These are phyloP conservation scores for Komagataea norvegica DNA, from an alignment of 1,139 yeast genomes.

Conservation along the genomic window DNA sequence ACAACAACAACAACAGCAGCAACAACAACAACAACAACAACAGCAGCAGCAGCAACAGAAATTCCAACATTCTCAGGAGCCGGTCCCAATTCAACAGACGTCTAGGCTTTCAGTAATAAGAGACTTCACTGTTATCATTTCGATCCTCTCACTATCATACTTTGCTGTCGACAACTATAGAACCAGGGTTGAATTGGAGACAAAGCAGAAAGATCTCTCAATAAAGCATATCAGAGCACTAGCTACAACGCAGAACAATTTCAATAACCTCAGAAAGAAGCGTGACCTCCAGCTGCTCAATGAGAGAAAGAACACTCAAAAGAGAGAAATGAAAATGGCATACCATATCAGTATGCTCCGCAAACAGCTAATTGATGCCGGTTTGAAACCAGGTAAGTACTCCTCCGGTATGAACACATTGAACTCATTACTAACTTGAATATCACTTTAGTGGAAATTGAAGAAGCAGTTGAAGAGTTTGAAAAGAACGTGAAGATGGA, in stretches of 20 bases:
- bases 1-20: neutral
- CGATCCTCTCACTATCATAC: constrained; percentile 33
- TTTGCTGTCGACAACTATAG: constrained; percentile 50
- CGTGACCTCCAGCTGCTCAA: constrained; percentile 43
- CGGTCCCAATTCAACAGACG: constrained; percentile 1
- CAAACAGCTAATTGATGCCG: constrained; percentile 49
- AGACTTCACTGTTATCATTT: constrained; percentile 27
- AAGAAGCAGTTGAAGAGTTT: constrained; percentile 47
- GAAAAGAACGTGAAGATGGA: constrained; percentile 53
- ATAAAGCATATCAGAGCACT: constrained; percentile 40
- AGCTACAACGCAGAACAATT: constrained; percentile 39
- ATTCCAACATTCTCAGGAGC: neutral
- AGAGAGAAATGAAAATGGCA: constrained; percentile 55
- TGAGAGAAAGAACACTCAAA: constrained; percentile 45
- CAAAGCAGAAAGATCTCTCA: constrained; percentile 36
- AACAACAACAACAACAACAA: neutral
- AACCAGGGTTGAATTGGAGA: constrained; percentile 40
- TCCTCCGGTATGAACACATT: neutral
- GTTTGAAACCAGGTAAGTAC: constrained; percentile 44
- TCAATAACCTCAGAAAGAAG: constrained; percentile 41
- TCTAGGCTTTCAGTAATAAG: constrained; percentile 13
- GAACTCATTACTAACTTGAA: constrained; percentile 9
- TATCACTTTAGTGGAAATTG: constrained; percentile 34
- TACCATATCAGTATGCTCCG: constrained; percentile 60
- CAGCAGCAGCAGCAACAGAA: neutral